phyloP scores from a whole-genome alignment of 1,284 basidiomycete genomes.

The Leucoagaricus sp. region DNA sequence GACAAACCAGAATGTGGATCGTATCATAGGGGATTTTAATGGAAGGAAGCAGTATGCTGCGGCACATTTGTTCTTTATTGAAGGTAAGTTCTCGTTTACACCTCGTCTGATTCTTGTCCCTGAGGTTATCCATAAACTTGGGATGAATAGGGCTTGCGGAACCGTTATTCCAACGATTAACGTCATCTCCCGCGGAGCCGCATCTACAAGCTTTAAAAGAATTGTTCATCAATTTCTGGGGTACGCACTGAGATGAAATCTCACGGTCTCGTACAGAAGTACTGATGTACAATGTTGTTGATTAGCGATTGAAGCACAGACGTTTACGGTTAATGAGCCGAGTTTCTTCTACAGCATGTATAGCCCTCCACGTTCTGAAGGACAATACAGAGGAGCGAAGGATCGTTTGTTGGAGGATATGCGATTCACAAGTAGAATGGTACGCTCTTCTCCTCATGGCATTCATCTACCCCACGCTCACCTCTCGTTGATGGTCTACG shows the following conservation, averaged over 20 bases:
- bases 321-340: slow-evolving; percentile 79
- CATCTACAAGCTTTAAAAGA: slow-evolving; percentile 76
- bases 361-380: slow-evolving; percentile 75
- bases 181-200: slow-evolving; percentile 70
- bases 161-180: slow-evolving; percentile 71
- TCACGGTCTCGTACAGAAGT: slow-evolving; percentile 4
- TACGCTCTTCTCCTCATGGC: slow-evolving; percentile 30
- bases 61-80: slow-evolving; percentile 94
- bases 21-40: slow-evolving; percentile 86
- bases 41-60: slow-evolving; percentile 76
- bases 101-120: not conserved
- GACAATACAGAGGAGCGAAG: slow-evolving; percentile 59
- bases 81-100: slow-evolving; percentile 57
- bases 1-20: slow-evolving; percentile 91
- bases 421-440: slow-evolving; percentile 69
- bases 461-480: too few species aligned
- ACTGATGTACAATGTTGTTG: not conserved
- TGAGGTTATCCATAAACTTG: slow-evolving; percentile 9
- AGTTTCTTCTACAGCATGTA: slow-evolving; percentile 85
- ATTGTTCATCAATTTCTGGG: slow-evolving; percentile 88
- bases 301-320: slow-evolving; percentile 80
- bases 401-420: slow-evolving; percentile 83
- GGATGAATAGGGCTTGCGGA: slow-evolving; percentile 64
- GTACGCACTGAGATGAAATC: slow-evolving; percentile 44
- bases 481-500: not conserved